Percentiles rank a stretch among this genome's conserved stretches.
Conservation (phyloP, 805 yeast species). For the Grigorovia transvaalensis region DNA sequence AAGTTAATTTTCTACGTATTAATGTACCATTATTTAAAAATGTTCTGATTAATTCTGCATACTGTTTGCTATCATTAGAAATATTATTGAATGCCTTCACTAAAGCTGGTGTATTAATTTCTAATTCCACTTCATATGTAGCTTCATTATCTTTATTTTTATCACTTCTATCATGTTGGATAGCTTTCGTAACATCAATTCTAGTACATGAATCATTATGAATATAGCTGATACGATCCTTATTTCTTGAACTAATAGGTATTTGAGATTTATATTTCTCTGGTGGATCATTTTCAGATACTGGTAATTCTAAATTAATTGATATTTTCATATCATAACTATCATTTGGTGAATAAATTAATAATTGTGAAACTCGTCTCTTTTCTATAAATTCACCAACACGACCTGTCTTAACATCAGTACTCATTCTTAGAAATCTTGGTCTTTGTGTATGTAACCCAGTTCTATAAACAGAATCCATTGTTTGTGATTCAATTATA, state of each 20-base stretch:
- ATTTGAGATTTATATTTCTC: conserved; percentile 43
- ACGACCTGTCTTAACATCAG: conserved; percentile 59
- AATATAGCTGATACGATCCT: conserved; percentile 62
- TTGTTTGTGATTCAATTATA: conserved; percentile 48
- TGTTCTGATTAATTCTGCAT: conserved; percentile 48
- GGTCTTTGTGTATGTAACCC: conserved; percentile 58
- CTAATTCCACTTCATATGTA: conserved; percentile 41
- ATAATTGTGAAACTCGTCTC: conserved; percentile 60
- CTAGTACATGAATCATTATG: conserved; percentile 65
- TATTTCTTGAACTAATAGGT: conserved; percentile 51
- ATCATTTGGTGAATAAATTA: conserved; percentile 64
- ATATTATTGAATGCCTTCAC: conserved; percentile 33
- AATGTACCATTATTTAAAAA: conserved; percentile 52
- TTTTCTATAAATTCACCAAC: conserved; percentile 61
- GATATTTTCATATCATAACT: conserved; percentile 70
- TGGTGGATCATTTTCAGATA: conserved; percentile 40
- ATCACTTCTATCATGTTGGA: conserved; percentile 18
- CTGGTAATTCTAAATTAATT: conserved; percentile 66
- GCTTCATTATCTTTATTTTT: conserved; percentile 17
- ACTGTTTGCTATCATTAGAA: conserved; percentile 39
- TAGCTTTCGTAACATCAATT: conserved; percentile 61
- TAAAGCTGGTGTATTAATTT: conserved; percentile 37
- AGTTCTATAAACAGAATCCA: conserved; percentile 54
- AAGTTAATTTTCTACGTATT: conserved; percentile 28
- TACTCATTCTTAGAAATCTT: conserved; percentile 51